Evolutionary conservation across 768 basidiomycete species (phyloP).

Genomic region (Macrolepiota fuliginosa): DNA sequence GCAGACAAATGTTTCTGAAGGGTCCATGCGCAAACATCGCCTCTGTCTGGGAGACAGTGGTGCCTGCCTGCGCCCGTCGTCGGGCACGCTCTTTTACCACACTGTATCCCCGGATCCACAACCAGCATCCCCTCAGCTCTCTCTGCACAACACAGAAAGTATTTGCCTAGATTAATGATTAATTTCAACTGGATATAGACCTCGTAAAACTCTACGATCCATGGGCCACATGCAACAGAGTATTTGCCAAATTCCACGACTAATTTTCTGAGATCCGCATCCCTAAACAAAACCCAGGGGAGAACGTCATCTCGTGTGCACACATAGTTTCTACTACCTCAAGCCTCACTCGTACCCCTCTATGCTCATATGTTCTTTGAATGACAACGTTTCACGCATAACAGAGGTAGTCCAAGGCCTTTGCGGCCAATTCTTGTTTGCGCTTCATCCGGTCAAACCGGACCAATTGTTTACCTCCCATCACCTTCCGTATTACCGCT

Average conservation of each 20-base stretch:
- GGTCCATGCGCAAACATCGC: constrained; percentile 57
- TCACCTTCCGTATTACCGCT: constrained; percentile 63
- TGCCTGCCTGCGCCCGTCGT: constrained; percentile 78
- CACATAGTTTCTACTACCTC: not conserved
- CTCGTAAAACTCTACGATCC: constrained; percentile 66
- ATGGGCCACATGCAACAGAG: constrained; percentile 73
- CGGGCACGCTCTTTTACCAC: constrained; percentile 68
- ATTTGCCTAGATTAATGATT: constrained; percentile 81
- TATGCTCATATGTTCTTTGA: constrained; percentile 97
- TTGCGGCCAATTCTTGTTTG: too few species aligned
- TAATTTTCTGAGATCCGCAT: constrained; percentile 86
- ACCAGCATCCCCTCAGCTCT: constrained; percentile 29
- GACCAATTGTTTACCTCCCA: constrained; percentile 47
- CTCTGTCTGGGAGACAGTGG: too few species aligned
- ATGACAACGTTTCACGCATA: constrained; percentile 95
- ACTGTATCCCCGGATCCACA: constrained; percentile 56
- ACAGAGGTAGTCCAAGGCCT: constrained; percentile 92
- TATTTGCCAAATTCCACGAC: constrained; percentile 63
- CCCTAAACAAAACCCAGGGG: constrained; percentile 93
- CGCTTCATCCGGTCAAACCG: too few species aligned
- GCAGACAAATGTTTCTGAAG: constrained; percentile 14
- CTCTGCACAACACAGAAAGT: constrained; percentile 57
- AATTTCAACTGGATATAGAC: constrained; percentile 85
- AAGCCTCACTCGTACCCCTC: not conserved
- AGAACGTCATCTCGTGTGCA: constrained; percentile 88